Percentiles rank a stretch among this genome's conserved stretches.
Conservation (phyloP, 73 alveolate species). For the Loxodes magnus region DNA sequence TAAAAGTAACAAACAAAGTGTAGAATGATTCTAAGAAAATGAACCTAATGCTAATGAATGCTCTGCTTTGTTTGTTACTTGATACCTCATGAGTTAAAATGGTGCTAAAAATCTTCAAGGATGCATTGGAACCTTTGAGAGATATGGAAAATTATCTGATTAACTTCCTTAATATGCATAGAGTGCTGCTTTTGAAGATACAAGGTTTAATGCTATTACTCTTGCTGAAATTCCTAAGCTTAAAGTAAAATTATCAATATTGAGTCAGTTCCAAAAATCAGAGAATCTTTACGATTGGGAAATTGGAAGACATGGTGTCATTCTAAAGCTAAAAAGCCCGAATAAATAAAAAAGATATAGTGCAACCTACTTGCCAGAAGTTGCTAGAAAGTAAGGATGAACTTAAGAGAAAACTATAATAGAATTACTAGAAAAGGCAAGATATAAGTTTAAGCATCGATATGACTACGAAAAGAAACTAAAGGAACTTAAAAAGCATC, state of each 20-base stretch:
- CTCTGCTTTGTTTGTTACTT: conserved; percentile 63
- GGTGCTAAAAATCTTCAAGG: conserved; percentile 47
- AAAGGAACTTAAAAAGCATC: too few species aligned
- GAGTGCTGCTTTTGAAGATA: conserved; percentile 64
- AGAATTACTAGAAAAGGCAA: conserved; percentile 51
- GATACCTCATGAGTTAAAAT: conserved; percentile 34
- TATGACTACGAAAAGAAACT: too few species aligned
- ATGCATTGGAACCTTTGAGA: conserved; percentile 65
- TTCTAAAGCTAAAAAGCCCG: conserved; percentile 45
- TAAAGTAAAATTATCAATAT: conserved; percentile 27
- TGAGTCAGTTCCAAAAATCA: conserved; percentile 47
- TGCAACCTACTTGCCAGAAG: conserved; percentile 78
- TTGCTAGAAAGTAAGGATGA: conserved; percentile 70
- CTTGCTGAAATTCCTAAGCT: conserved; percentile 34
- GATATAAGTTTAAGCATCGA: too few species aligned
- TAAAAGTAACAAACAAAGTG: not conserved
- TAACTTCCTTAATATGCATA: conserved; percentile 34
- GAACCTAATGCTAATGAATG: not conserved
- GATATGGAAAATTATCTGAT: conserved; percentile 23
- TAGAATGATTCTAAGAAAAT: not conserved
- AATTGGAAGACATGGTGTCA: conserved; percentile 74
- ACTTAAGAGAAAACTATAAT: conserved; percentile 46
- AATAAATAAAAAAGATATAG: conserved; percentile 28
- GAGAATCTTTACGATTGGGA: conserved; percentile 69
- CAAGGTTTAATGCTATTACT: conserved; percentile 53